phyloP scores from a whole-genome alignment of 1,284 basidiomycete genomes.

The Ustilago bromivora region DNA sequence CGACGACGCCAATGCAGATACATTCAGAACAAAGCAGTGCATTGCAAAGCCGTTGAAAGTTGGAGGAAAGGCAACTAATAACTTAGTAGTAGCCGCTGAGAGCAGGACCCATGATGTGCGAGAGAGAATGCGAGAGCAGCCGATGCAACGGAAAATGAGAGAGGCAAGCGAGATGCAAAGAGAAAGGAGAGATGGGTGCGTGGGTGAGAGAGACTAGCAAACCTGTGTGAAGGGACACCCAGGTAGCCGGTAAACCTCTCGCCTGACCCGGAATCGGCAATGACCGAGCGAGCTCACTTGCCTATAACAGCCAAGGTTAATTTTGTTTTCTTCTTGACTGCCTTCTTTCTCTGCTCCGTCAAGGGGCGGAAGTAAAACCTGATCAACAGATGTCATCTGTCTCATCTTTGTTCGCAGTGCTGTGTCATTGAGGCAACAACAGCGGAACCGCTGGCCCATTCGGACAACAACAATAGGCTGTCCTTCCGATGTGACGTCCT shows the following conservation, averaged over 20 bases:
- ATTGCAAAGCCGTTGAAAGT: constrained; percentile 6
- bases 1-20: neutral
- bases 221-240: constrained; percentile 16
- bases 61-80: neutral
- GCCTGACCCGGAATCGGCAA: constrained; percentile 30
- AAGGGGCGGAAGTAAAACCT: neutral
- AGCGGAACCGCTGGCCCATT: neutral
- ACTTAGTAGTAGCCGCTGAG: constrained; percentile 3
- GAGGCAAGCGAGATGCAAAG: neutral
- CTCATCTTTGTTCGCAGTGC: neutral
- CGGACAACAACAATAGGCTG: neutral
- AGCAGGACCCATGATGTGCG: neutral
- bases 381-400: neutral
- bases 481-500: neutral
- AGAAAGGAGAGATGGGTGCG: neutral
- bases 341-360: neutral
- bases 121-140: constrained; percentile 6
- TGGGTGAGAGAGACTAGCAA: neutral
- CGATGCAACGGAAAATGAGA: constrained; percentile 9
- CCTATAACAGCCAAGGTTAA: neutral
- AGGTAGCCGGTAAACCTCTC: constrained; percentile 2
- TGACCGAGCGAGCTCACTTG: constrained; percentile 19
- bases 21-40: neutral
- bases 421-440: neutral
- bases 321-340: neutral